phyloP scores from a whole-genome alignment of 192 early-diverging fungal species.

The Powellomyces hirtus region DNA sequence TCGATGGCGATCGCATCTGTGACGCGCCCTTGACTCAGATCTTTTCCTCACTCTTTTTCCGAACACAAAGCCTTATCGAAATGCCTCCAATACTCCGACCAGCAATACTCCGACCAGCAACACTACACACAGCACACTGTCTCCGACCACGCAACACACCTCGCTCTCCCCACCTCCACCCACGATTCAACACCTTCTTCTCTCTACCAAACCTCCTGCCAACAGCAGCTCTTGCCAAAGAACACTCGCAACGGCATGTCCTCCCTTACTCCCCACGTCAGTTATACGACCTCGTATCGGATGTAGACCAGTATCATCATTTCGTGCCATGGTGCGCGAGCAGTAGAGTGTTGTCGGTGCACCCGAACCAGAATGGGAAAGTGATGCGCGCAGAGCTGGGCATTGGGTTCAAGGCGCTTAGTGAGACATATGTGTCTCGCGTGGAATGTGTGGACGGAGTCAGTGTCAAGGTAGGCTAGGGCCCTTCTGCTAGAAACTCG shows the following conservation, averaged over 20 bases:
- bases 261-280: conserved; percentile 72
- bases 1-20: no score
- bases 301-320: conserved; percentile 73
- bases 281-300: conserved; percentile 77
- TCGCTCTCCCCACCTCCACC: neutral
- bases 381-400: conserved; percentile 72
- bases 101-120: no score
- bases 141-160: neutral
- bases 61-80: no score
- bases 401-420: conserved; percentile 75
- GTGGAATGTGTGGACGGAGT: conserved; percentile 66
- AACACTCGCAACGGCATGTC: conserved; percentile 6
- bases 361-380: neutral
- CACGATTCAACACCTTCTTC: conserved; percentile 3
- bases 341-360: conserved; percentile 51
- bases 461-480: conserved; percentile 64
- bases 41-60: no score
- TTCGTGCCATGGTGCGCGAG: conserved; percentile 83
- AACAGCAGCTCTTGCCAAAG: conserved; percentile 2
- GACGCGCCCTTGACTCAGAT: no score
- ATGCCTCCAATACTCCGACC: no score
- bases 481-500: no score
- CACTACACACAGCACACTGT: neutral
- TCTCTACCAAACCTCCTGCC: neutral
- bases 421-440: conserved; percentile 74